Conservation (phyloP, 768 basidiomycete species). For the Tylopilus balloui region DNA sequence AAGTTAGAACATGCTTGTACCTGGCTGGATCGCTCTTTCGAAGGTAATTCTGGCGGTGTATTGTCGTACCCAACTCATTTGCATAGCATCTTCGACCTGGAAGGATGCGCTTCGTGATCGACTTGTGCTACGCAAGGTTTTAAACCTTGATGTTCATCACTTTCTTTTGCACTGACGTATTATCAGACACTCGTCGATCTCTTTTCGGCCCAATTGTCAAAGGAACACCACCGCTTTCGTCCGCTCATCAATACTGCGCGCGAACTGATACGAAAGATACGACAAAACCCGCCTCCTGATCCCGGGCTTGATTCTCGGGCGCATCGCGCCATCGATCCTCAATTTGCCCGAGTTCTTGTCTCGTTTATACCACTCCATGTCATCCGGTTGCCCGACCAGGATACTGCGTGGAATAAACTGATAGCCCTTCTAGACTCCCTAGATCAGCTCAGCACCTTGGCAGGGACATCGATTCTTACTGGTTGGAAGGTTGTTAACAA, state of each 20-base stretch:
- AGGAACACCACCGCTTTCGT: conserved; percentile 22
- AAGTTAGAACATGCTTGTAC: conserved; percentile 55
- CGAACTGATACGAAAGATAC: conserved; percentile 12
- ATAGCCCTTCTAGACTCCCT: conserved; percentile 50
- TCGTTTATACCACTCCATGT: conserved; percentile 67
- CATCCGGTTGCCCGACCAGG: conserved; percentile 45
- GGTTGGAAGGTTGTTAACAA: conserved; percentile 59
- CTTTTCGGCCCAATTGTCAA: conserved; percentile 22
- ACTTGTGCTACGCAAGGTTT: conserved; percentile 58
- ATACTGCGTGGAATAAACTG: conserved; percentile 50
- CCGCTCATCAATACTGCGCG: conserved; percentile 20
- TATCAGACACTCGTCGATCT: conserved; percentile 26
- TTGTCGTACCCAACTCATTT: conserved; percentile 4
- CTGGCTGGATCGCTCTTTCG: conserved; percentile 51
- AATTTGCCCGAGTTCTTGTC: conserved; percentile 60
- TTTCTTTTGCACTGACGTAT: conserved; percentile 4
- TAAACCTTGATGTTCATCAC: not conserved
- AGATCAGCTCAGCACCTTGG: conserved; percentile 47
- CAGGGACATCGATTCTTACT: conserved; percentile 39
- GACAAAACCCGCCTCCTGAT: conserved; percentile 31
- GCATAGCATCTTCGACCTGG: conserved; percentile 46
- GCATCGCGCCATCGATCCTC: conserved; percentile 57
- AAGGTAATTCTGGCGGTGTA: conserved; percentile 31
- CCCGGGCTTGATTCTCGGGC: conserved; percentile 45
- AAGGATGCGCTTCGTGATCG: conserved; percentile 48